These are phyloP conservation scores for Ilex aquifolium DNA, from an alignment of 257 asterid genomes.

Conservation along the genomic window DNA sequence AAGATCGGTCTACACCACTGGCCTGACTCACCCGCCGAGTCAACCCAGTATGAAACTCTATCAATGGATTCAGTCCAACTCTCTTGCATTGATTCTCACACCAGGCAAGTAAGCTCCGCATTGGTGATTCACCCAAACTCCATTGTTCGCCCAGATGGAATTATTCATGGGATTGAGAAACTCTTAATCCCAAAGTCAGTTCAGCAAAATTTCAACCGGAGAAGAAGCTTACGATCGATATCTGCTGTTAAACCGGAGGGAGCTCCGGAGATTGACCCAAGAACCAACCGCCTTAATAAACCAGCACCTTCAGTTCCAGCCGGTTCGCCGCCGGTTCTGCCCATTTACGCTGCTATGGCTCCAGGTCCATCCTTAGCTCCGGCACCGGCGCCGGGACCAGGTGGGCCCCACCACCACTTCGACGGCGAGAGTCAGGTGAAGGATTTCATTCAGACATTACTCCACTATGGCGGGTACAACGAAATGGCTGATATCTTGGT, in stretches of 20 bases:
- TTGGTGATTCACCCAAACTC: background rate
- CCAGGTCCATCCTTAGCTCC: slow-evolving; percentile 23
- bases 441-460: background rate
- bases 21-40: background rate
- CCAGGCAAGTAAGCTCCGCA: background rate
- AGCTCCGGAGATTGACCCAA: background rate
- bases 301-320: slow-evolving; percentile 8
- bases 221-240: background rate
- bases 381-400: background rate
- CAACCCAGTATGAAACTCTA: background rate
- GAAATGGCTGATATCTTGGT: background rate
- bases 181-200: background rate
- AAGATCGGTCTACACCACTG: background rate
- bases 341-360: slow-evolving; percentile 15
- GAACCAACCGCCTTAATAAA: slow-evolving; percentile 14
- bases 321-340: slow-evolving; percentile 21
- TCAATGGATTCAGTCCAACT: background rate
- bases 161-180: background rate
- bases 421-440: slow-evolving; percentile 1
- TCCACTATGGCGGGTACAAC: background rate
- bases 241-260: background rate
- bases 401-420: background rate
- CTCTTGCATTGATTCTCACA: background rate
- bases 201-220: background rate
- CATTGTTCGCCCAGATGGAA: background rate